A percentile compares a stretch with the other conserved stretches of the same genome.
Conservation (phyloP, 352 stramenopile genomes). For the Pythium phragmitis region DNA sequence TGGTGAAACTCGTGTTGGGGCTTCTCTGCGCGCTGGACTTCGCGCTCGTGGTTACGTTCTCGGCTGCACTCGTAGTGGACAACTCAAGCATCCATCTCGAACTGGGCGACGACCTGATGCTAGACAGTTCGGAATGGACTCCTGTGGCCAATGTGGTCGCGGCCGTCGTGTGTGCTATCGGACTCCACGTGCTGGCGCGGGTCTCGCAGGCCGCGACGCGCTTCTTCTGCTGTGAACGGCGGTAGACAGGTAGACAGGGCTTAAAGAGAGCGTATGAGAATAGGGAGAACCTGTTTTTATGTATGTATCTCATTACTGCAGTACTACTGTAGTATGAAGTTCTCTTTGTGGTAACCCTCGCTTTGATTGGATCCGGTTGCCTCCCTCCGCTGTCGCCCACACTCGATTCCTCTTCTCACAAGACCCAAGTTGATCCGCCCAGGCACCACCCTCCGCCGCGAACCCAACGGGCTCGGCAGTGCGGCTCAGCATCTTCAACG, state of each 20-base stretch:
- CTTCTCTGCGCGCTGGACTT: constrained; percentile 37
- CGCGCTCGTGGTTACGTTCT: constrained; percentile 26
- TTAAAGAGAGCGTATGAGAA: background rate
- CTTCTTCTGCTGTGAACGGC: constrained; percentile 58
- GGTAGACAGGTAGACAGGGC: background rate
- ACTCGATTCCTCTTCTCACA: too few relatives aligned
- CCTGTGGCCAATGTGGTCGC: constrained; percentile 2
- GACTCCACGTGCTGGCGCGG: constrained; percentile 36
- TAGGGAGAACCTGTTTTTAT: background rate
- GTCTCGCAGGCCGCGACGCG: constrained; percentile 47
- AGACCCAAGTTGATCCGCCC: too few relatives aligned
- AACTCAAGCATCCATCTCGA: constrained; percentile 24
- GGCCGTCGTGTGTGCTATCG: background rate
- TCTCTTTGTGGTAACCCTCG: too few relatives aligned
- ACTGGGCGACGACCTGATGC: constrained; percentile 14
- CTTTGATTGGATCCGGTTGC: too few relatives aligned
- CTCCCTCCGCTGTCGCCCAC: too few relatives aligned
- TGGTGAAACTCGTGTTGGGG: constrained; percentile 34
- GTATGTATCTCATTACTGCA: too few relatives aligned
- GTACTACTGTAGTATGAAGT: too few relatives aligned
- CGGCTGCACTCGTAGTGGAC: constrained; percentile 12
- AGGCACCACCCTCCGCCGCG: too few relatives aligned
- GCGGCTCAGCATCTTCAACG: too few relatives aligned
- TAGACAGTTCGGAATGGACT: background rate
- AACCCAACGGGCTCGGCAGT: too few relatives aligned